These are phyloP conservation scores for Rhizodiscina lignyota DNA, from an alignment of 495 filamentous ascomycete genomes.

Conservation along the genomic window DNA sequence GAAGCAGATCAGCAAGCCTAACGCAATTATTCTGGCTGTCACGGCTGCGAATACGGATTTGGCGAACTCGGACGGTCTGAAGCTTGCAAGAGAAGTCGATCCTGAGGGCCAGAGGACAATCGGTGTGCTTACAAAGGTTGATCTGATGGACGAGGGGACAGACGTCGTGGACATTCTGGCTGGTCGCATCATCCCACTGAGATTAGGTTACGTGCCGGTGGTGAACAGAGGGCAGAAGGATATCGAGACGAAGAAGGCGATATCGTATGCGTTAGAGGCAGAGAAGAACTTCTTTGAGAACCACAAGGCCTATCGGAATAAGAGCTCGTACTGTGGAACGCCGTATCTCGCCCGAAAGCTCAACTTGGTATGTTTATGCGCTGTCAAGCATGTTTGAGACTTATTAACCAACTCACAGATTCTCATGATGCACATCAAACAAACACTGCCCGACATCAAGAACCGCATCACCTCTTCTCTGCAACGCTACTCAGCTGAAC, in stretches of 20 bases:
- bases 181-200: conserved; percentile 89
- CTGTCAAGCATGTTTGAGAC: background rate
- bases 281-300: conserved; percentile 98
- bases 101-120: conserved; percentile 97
- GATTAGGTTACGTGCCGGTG: conserved; percentile 93
- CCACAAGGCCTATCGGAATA: conserved; percentile 97
- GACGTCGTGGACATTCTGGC: conserved; percentile 99
- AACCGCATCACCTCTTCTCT: conserved; percentile 81
- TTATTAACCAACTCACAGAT: conserved; percentile 36
- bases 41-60: conserved; percentile 94
- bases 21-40: conserved; percentile 94
- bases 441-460: conserved; percentile 97
- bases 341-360: conserved; percentile 93
- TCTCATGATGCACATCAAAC: conserved; percentile 99
- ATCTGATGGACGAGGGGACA: conserved; percentile 98
- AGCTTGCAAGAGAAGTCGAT: conserved; percentile 92
- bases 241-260: conserved; percentile 91
- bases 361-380: conserved; percentile 48
- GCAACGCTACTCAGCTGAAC: conserved; percentile 77
- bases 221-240: conserved; percentile 98
- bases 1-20: conserved; percentile 95
- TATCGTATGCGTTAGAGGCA: conserved; percentile 81
- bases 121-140: conserved; percentile 96
- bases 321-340: conserved; percentile 95
- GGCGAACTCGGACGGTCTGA: conserved; percentile 95